These are phyloP conservation scores for Henckelia pumila DNA, from an alignment of 257 asterid species.

Conservation along the genomic window DNA sequence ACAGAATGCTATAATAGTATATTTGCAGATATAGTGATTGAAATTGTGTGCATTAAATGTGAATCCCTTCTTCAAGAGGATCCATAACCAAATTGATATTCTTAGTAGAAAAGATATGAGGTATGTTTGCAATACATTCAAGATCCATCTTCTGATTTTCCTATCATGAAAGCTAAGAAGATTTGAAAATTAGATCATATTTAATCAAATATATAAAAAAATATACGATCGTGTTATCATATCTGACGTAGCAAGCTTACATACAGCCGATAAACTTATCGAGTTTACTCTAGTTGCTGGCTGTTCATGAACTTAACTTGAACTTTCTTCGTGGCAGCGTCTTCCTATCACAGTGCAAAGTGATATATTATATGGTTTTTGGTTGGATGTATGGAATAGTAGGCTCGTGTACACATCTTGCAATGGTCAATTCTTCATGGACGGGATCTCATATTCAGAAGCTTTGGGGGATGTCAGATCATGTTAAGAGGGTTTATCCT, in stretches of 20 bases:
- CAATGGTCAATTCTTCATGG: conserved; percentile 97
- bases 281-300: conserved; percentile 8
- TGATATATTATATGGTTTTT: conserved; percentile 68
- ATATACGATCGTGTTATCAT: neutral
- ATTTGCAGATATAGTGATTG: neutral
- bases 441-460: conserved; percentile 79
- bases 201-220: too few relatives aligned
- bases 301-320: conserved; percentile 29
- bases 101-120: neutral
- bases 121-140: neutral
- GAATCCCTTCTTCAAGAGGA: neutral
- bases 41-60: neutral
- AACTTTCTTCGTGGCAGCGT: conserved; percentile 40
- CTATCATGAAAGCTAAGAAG: neutral
- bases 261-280: conserved; percentile 6
- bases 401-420: conserved; percentile 82
- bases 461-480: conserved; percentile 85
- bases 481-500: conserved; percentile 78
- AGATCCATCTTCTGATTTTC: neutral
- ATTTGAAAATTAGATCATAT: neutral
- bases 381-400: conserved; percentile 85
- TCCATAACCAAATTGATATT: neutral
- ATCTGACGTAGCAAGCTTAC: conserved; percentile 5
- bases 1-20: neutral
- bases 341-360: conserved; percentile 69